Conservation (phyloP, 306 rosid genomes). For the Rosa lucieae region DNA sequence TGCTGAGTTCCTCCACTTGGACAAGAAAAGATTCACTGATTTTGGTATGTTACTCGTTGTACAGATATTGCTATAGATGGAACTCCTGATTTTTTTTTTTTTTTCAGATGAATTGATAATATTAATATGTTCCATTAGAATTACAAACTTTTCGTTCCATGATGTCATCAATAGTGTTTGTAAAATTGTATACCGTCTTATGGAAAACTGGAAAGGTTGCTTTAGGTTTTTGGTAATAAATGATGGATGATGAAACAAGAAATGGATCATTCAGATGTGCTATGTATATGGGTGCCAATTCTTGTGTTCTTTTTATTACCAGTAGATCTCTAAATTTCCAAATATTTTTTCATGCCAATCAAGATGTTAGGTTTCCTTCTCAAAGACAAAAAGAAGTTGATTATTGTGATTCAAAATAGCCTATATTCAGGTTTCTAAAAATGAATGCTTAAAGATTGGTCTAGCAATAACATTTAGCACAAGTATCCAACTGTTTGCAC, state of each 20-base stretch:
- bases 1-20: slow-evolving; percentile 81
- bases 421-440: neutral
- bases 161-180: neutral
- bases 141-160: neutral
- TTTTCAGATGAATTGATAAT: neutral
- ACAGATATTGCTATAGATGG: neutral
- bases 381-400: neutral
- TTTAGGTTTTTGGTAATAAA: neutral
- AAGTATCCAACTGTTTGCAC: neutral
- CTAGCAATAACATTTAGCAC: neutral
- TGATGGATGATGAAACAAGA: neutral
- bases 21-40: slow-evolving; percentile 57
- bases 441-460: slow-evolving; percentile 9
- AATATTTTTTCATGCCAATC: neutral
- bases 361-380: neutral
- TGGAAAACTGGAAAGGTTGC: neutral
- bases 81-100: neutral
- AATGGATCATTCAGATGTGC: neutral
- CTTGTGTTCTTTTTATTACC: neutral
- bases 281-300: neutral
- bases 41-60: slow-evolving; percentile 55
- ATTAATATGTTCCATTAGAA: neutral
- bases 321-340: neutral
- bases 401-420: neutral
- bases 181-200: neutral